Conservation (phyloP, 768 basidiomycete genomes). For the Leccinum pellstonianum region DNA sequence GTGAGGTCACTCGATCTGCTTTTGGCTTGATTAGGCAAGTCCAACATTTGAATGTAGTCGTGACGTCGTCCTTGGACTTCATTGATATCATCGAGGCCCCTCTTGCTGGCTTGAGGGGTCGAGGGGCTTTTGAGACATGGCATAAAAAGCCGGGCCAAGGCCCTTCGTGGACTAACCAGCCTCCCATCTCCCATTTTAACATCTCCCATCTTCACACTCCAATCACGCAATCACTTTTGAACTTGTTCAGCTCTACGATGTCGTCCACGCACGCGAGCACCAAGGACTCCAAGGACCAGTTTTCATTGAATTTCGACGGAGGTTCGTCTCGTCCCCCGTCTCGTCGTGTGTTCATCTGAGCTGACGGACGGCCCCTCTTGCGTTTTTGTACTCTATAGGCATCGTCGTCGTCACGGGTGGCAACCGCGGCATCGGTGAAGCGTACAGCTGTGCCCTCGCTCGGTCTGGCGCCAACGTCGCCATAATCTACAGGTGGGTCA, state of each 20-base stretch:
- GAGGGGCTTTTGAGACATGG: constrained; percentile 14
- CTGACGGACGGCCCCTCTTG: not conserved
- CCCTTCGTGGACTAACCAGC: not conserved
- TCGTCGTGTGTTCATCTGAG: not conserved
- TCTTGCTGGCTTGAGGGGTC: not conserved
- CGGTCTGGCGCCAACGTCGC: constrained; percentile 57
- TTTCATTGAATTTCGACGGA: constrained; percentile 22
- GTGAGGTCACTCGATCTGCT: constrained; percentile 20
- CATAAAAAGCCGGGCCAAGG: constrained; percentile 9
- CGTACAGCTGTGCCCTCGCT: constrained; percentile 52
- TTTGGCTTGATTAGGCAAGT: constrained; percentile 7
- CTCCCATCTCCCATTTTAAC: not conserved
- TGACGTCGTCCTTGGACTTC: constrained; percentile 3
- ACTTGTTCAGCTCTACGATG: constrained; percentile 12
- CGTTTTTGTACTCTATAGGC: constrained; percentile 28
- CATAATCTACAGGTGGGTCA: constrained; percentile 53
- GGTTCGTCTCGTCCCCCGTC: constrained; percentile 23
- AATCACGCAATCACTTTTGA: constrained; percentile 6
- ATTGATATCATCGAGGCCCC: not conserved
- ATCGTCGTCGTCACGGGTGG: constrained; percentile 62
- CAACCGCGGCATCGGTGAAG: constrained; percentile 59
- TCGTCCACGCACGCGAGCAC: not conserved
- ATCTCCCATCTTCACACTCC: not conserved
- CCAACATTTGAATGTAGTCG: not conserved
- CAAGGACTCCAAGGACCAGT: not conserved